Conservation (phyloP, 2,329 filamentous ascomycete genomes). For the Fusarium piperis region DNA sequence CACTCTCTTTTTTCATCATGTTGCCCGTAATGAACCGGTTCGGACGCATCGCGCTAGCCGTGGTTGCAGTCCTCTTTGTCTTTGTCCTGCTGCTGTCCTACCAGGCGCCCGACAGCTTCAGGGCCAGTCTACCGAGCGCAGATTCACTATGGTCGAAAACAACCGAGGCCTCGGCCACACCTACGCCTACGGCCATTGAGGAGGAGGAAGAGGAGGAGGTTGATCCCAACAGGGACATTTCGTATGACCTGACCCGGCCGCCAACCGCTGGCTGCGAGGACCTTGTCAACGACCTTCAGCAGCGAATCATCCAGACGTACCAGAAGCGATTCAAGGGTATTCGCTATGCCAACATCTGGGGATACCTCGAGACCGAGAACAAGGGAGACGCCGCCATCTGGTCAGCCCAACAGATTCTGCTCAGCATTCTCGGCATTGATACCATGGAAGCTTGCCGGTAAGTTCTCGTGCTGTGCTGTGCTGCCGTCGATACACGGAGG, state of each 20-base stretch:
- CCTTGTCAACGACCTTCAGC: constrained; percentile 41
- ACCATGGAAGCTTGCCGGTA: constrained; percentile 43
- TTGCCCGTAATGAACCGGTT: constrained; percentile 34
- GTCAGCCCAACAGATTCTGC: constrained; percentile 41
- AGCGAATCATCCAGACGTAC: constrained; percentile 40
- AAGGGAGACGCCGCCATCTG: constrained; percentile 43
- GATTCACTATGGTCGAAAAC: constrained; percentile 36
- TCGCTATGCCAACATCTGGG: constrained; percentile 43
- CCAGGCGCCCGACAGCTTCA: constrained; percentile 31
- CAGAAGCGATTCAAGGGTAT: constrained; percentile 38
- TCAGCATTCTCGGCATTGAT: constrained; percentile 41
- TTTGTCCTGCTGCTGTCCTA: constrained; percentile 34
- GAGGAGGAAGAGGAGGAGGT: constrained; percentile 22
- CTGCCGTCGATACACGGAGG: neutral
- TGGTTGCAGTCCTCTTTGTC: constrained; percentile 34
- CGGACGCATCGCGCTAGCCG: constrained; percentile 38
- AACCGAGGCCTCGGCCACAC: constrained; percentile 15
- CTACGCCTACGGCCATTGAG: constrained; percentile 22
- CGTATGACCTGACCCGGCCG: constrained; percentile 36
- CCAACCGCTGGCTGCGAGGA: constrained; percentile 35
- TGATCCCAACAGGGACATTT: constrained; percentile 32
- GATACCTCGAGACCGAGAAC: constrained; percentile 43
- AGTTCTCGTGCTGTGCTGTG: neutral
- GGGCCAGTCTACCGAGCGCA: constrained; percentile 23
- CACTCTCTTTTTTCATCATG: constrained; percentile 29